Percentiles rank a stretch among this genome's conserved stretches.
Conservation (phyloP, 495 filamentous ascomycete species). For the Penicillium nucicola region DNA sequence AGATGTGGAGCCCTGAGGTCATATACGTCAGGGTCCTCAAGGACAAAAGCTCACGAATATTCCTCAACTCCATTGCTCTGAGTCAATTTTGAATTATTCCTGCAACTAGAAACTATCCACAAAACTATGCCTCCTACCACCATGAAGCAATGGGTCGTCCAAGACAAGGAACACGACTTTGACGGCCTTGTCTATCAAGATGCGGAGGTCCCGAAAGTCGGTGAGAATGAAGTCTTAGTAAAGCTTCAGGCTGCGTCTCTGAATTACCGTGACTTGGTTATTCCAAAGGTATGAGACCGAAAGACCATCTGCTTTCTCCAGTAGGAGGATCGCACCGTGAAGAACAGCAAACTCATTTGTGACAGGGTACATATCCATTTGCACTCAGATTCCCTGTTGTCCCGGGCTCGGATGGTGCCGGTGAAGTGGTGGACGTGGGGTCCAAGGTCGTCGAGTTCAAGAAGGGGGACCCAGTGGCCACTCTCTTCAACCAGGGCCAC, state of each 20-base stretch:
- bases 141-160: conserved; percentile 65
- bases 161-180: conserved; percentile 53
- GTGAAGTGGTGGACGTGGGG: conserved; percentile 67
- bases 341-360: not conserved
- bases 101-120: not conserved
- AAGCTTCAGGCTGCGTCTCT: conserved; percentile 71
- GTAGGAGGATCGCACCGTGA: too few species aligned
- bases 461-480: conserved; percentile 68
- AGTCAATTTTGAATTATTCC: not conserved
- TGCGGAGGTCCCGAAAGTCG: conserved; percentile 55
- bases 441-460: conserved; percentile 63
- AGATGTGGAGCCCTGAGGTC: conserved; percentile 9
- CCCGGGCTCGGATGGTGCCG: conserved; percentile 74
- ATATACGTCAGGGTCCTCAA: conserved; percentile 17
- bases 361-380: conserved; percentile 67
- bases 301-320: too few species aligned
- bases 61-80: not conserved
- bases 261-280: conserved; percentile 81
- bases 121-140: conserved; percentile 46
- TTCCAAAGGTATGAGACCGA: conserved; percentile 52
- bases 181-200: conserved; percentile 57
- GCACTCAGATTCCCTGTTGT: conserved; percentile 55
- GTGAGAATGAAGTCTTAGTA: conserved; percentile 73
- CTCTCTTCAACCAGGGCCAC: conserved; percentile 78
- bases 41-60: not conserved